Evolutionary conservation across 2,329 filamentous ascomycete genomes (phyloP), one percentile per base, ranked within the genome.

Genomic region (Calonectria ilicicola): DNA sequence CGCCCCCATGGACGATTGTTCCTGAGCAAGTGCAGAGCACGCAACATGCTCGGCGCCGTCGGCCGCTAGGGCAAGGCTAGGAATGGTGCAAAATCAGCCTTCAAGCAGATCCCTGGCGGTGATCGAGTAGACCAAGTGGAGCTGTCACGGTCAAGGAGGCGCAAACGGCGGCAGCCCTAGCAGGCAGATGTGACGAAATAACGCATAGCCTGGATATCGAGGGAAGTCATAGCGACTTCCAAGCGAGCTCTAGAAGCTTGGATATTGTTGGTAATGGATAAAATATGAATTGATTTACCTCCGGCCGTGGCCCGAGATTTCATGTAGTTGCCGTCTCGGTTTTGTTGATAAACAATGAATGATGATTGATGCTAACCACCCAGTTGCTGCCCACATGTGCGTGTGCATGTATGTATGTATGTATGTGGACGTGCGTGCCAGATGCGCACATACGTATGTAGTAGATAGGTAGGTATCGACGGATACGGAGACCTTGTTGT

Each of bases 161-260:
- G 77, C 76, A 78, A 79, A 78, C 77, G 76, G 77, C 77, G 76
- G 77, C 72, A 76, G 73, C 32, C 74, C 67, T 76, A 73, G 60
- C 47, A 78, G 63, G 67, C 76, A 71, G 69, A 66, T 73, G 73
- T 71, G 53, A 60, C 53, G 35, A 60, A 60, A 60, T 40, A 60
- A 60, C 21, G 38, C 53, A 60, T 38, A 21, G 35, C 53, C 38
- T 23, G 38, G 35, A 15, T 5, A 58, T 58, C 12, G 35, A 60
- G 21, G 32, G 26, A 14, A 27, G n/a, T 23, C 21, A 19, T 8
- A 17, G 21, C 3, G 21, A 40, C 53, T 58, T 74, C 72, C 69
- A 72, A 58, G 65, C 53, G 21, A 40, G 53, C 53, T 60, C 53
- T 23, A 60, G 35, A 60, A 60, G 53, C 35, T 35, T 15, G 9